Percentiles rank a stretch among this genome's conserved stretches.
These are phyloP conservation scores for Fusarium torulosum DNA, from an alignment of 2,329 filamentous ascomycete species.

Conservation along the genomic window DNA sequence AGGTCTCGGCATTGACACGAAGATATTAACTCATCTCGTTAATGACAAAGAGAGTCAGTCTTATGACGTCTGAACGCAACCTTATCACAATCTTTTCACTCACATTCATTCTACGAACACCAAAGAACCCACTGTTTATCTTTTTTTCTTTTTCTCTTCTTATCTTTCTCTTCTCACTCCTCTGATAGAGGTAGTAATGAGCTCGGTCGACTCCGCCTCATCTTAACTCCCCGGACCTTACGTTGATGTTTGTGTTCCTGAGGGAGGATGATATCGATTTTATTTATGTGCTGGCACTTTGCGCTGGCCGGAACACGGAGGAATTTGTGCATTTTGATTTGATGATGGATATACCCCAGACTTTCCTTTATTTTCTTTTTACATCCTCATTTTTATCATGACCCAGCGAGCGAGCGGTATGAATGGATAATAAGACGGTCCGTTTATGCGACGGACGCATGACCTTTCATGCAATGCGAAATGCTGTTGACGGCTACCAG, in stretches of 20 bases:
- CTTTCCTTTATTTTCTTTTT: conserved; percentile 38
- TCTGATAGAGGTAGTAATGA: conserved; percentile 32
- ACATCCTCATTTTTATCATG: conserved; percentile 31
- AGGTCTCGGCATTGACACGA: conserved; percentile 29
- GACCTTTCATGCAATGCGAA: conserved; percentile 1
- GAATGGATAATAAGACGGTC: conserved; percentile 21
- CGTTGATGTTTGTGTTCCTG: background rate
- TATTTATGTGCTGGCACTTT: conserved; percentile 27
- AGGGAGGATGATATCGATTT: conserved; percentile 19
- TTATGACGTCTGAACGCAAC: conserved; percentile 15
- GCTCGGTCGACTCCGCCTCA: conserved; percentile 29
- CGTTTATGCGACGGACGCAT: conserved; percentile 24
- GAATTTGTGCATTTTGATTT: conserved; percentile 45
- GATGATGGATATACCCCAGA: conserved; percentile 53
- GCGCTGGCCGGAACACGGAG: conserved; percentile 34
- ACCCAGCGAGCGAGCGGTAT: conserved; percentile 32
- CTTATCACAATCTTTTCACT: conserved; percentile 1
- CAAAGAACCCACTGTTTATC: conserved; percentile 23
- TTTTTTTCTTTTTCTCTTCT: conserved; percentile 8
- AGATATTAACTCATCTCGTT: conserved; percentile 29
- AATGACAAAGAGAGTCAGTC: conserved; percentile 11
- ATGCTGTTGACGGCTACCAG: conserved; percentile 12
- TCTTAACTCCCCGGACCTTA: conserved; percentile 19
- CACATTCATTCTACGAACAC: conserved; percentile 30
- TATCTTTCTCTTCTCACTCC: conserved; percentile 35